A percentile compares a stretch with the other conserved stretches of the same genome.
These are phyloP conservation scores for Cynara cardunculus DNA, from an alignment of 129 eudicot genomes.

Conservation along the genomic window DNA sequence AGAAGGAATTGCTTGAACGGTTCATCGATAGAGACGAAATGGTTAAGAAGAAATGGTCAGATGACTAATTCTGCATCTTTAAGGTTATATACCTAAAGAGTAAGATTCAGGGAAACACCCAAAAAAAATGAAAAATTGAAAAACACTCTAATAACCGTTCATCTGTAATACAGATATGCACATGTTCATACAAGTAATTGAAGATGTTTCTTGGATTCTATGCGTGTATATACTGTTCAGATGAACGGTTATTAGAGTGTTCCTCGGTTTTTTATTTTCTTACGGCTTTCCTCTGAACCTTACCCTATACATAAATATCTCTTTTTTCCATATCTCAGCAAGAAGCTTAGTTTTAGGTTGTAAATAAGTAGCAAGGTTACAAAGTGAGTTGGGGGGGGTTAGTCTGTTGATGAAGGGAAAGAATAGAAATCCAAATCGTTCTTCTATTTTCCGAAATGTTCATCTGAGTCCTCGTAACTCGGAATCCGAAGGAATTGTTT, in stretches of 20 bases:
- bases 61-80: conserved; percentile 17
- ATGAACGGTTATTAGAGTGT: too few species aligned
- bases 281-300: too few species aligned
- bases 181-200: too few species aligned
- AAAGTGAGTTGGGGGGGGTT: too few species aligned
- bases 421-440: not conserved
- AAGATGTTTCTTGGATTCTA: too few species aligned
- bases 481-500: not conserved
- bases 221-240: too few species aligned
- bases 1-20: conserved; percentile 80
- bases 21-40: conserved; percentile 84
- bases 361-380: conserved; percentile 16
- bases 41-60: conserved; percentile 35
- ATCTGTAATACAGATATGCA: too few species aligned
- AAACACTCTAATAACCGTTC: too few species aligned
- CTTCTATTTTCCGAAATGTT: not conserved
- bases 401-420: not conserved
- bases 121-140: too few species aligned
- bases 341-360: conserved; percentile 16
- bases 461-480: not conserved
- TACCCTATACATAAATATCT: not conserved
- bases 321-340: not conserved
- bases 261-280: too few species aligned
- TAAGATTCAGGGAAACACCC: too few species aligned
- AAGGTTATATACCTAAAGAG: not conserved